phyloP scores from a whole-genome alignment of 495 filamentous ascomycete species.

The Rhypophila decipiens region DNA sequence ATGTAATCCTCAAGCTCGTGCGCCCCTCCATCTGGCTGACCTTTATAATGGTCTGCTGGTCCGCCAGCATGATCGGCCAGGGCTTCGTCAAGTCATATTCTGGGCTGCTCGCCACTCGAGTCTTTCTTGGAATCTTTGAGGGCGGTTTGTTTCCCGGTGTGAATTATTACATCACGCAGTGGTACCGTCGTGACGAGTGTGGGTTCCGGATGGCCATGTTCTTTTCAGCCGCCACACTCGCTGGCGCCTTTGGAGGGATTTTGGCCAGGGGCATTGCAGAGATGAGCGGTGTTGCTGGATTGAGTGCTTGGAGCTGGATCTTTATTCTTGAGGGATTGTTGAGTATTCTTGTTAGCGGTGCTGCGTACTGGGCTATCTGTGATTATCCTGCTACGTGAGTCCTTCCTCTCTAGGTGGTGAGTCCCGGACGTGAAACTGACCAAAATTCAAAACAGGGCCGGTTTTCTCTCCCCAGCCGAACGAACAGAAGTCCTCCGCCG shows the following conservation, averaged over 20 bases:
- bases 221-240: conserved; percentile 52
- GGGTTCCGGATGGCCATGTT: conserved; percentile 46
- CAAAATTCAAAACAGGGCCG: conserved; percentile 26
- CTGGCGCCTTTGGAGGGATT: conserved; percentile 63
- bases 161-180: conserved; percentile 71
- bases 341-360: conserved; percentile 38
- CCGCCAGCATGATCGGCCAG: conserved; percentile 48
- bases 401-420: not conserved
- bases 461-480: conserved; percentile 47
- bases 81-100: conserved; percentile 49
- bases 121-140: conserved; percentile 59
- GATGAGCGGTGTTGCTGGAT: conserved; percentile 41
- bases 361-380: conserved; percentile 47
- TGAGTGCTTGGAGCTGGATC: conserved; percentile 61
- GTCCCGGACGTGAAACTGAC: conserved; percentile 3
- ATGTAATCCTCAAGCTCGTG: conserved; percentile 57
- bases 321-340: conserved; percentile 58
- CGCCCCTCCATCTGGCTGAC: conserved; percentile 52
- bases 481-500: conserved; percentile 41
- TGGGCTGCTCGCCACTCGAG: conserved; percentile 52
- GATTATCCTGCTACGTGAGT: conserved; percentile 51
- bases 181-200: conserved; percentile 49
- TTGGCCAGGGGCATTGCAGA: conserved; percentile 57
- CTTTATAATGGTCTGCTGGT: conserved; percentile 46
- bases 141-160: conserved; percentile 61